A percentile compares a stretch with the other conserved stretches of the same genome.
Evolutionary conservation across 345 rosid species (phyloP).

Genomic region (Bruguiera sexangula): DNA sequence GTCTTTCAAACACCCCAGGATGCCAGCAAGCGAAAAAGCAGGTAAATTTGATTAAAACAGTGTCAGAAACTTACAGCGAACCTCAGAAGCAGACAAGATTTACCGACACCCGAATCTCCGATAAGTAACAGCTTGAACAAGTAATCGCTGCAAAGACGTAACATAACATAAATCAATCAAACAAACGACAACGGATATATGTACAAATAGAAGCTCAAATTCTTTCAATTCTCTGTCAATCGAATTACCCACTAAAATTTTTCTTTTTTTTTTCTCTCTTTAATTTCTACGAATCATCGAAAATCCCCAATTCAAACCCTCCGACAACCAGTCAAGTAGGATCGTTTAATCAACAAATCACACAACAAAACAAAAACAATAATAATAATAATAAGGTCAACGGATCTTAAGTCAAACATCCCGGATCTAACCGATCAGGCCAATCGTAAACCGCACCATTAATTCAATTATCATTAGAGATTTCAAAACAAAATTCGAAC

Average conservation of each 20-base stretch:
- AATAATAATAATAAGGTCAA: not conserved
- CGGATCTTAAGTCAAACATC: constrained; percentile 27
- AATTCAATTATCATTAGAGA: not conserved
- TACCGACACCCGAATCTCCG: constrained; percentile 37
- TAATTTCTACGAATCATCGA: too few species aligned
- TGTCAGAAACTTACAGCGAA: constrained; percentile 26
- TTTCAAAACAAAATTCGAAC: not conserved
- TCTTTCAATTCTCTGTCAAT: too few species aligned
- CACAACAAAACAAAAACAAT: too few species aligned
- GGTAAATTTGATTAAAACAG: too few species aligned
- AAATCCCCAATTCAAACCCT: too few species aligned
- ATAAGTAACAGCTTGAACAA: constrained; percentile 37
- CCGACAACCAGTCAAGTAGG: too few species aligned
- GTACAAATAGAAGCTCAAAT: too few species aligned
- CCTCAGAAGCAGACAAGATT: constrained; percentile 32
- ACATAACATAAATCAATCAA: not conserved
- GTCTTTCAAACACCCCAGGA: too few species aligned
- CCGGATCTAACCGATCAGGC: constrained; percentile 28
- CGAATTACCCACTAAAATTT: too few species aligned
- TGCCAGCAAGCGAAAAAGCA: too few species aligned
- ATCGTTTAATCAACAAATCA: too few species aligned
- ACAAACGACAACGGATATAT: not conserved
- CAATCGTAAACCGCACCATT: not conserved
- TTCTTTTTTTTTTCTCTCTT: too few species aligned
- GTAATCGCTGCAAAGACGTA: constrained; percentile 25